phyloP scores from a whole-genome alignment of 495 filamentous ascomycete genomes.

The Xylaria intraflava region DNA sequence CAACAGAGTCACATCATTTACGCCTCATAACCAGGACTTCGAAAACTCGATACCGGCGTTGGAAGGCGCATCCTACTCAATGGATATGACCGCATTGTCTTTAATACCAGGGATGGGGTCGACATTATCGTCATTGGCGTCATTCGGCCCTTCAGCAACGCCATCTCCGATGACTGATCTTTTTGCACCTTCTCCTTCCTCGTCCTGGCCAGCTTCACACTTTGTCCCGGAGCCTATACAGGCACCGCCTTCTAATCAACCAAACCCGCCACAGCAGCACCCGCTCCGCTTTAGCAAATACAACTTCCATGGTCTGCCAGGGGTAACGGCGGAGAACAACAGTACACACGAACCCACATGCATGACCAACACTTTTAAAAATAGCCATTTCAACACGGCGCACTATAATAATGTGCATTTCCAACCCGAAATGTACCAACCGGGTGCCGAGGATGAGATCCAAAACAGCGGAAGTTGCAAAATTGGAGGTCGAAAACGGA shows the following conservation, averaged over 20 bases:
- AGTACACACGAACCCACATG: constrained; percentile 41
- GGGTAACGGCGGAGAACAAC: constrained; percentile 20
- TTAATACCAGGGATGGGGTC: constrained; percentile 34
- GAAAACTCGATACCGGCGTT: constrained; percentile 33
- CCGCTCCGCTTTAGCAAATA: constrained; percentile 44
- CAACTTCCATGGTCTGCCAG: constrained; percentile 33
- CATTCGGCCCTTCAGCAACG: constrained; percentile 18
- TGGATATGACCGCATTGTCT: constrained; percentile 37
- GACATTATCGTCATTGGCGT: not conserved
- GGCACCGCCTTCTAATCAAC: constrained; percentile 26
- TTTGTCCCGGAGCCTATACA: constrained; percentile 24
- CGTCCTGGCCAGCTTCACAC: constrained; percentile 35
- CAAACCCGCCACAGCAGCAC: constrained; percentile 30
- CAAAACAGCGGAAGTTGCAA: constrained; percentile 20
- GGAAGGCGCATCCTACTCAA: constrained; percentile 25
- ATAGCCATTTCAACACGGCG: constrained; percentile 70
- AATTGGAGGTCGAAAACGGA: constrained; percentile 32
- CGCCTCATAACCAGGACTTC: constrained; percentile 29
- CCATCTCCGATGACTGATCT: constrained; percentile 28
- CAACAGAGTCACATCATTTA: constrained; percentile 37
- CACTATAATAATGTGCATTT: constrained; percentile 83
- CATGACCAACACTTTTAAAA: constrained; percentile 50
- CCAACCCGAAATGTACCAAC: constrained; percentile 60
- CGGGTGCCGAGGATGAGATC: constrained; percentile 34
- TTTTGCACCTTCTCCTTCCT: constrained; percentile 35